Percentiles rank a stretch among this genome's conserved stretches.
These are phyloP conservation scores for Auxenochlorella pyrenoidosa DNA, from an alignment of 139 green algal genomes.

Conservation along the genomic window DNA sequence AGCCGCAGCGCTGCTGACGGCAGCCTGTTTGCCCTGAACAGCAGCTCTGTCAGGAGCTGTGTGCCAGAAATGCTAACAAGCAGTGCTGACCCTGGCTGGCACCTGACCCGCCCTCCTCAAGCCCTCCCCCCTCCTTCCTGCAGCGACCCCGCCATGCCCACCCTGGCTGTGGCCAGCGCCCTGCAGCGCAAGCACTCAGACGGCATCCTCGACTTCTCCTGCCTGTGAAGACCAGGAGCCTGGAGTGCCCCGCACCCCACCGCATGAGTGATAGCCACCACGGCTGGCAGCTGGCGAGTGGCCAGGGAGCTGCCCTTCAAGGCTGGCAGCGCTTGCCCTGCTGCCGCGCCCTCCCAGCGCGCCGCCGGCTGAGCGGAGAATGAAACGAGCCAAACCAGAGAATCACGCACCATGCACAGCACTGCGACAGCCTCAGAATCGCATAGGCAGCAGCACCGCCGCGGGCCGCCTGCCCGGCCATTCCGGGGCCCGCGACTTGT, in stretches of 20 bases:
- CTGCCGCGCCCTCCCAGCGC: no score
- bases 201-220: conserved; percentile 24
- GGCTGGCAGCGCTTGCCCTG: not conserved
- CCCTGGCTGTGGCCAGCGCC: conserved; percentile 6
- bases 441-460: not conserved
- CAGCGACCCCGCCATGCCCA: conserved; percentile 35
- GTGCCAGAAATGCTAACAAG: not conserved
- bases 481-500: not conserved
- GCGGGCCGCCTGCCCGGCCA: not conserved
- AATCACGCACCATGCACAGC: not conserved
- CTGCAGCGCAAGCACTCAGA: conserved; percentile 30
- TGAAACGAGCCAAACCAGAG: not conserved
- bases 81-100: no score
- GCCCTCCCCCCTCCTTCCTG: not conserved
- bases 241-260: not conserved
- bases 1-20: no score
- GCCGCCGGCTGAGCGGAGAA: not conserved
- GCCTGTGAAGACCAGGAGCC: not conserved
- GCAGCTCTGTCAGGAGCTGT: not conserved
- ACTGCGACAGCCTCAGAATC: not conserved
- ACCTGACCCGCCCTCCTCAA: not conserved
- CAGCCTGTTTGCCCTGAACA: no score
- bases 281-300: no score
- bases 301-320: not conserved
- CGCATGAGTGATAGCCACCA: no score